Evolutionary conservation across 805 yeast genomes (phyloP), one percentile per base, ranked within the genome.

Genomic region (Candida stauntonica): DNA sequence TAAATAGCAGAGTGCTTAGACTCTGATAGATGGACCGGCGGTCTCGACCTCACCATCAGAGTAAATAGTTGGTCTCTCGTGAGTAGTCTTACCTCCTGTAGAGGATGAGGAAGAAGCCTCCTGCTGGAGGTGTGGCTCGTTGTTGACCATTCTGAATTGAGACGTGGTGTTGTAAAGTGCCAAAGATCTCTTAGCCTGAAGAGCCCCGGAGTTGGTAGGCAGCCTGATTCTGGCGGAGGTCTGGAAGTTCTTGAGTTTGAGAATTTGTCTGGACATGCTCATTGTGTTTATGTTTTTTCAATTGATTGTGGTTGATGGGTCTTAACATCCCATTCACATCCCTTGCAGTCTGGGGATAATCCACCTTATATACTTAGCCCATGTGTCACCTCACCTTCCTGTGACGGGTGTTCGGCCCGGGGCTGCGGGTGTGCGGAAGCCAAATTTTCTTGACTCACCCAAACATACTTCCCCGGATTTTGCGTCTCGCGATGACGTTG

Each of bases 31-130:
- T 19, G 60, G 60, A 37, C 57, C 57, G 18, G 57, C 59, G 27
- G 59, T 55, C 39, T 55, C 60, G 35, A 55, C 57, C 45, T 55
- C 59, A 20, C 54, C 59, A 23, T 54, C 60, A 21, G 58, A 52
- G 41, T 51, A 55, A 36, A 55, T 47, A 12, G 57, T 53, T 40
- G 58, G 60, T 31, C 51, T 42, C 33, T 42, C 43, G 17, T 30
- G 38, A 16, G 42, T 40, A 15, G 44, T 29, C 24, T 37, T 42
- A 17, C 50, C 47, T 6, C 38, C 14, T 7, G 48, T 31, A 17
- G 35, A 17, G 12, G 42, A 33, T 13, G 48, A 35, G 13, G 43
- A 16, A 3, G 47, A 32, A 9, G 36, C 12, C 31, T 33, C 17
- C 41, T 32, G 31, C 27, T 33, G 31, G 33, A 15, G 13, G 8